These are phyloP conservation scores for Paraglomus occultum DNA, from an alignment of 192 early-diverging fungal species.

Conservation along the genomic window DNA sequence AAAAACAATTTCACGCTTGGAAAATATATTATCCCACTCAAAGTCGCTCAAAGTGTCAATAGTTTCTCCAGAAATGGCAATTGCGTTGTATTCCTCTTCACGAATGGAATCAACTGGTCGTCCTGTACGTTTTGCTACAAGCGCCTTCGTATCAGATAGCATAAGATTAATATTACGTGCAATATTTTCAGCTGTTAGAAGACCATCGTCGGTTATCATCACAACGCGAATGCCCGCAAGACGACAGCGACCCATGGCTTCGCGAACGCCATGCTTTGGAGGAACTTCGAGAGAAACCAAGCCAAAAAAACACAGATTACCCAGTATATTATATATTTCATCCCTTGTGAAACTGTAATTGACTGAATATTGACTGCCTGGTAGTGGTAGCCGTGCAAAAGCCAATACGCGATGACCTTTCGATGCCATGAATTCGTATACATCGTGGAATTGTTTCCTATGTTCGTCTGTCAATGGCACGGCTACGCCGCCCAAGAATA, in stretches of 20 bases:
- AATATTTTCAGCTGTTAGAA: slow-evolving; percentile 94
- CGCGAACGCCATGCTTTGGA: slow-evolving; percentile 97
- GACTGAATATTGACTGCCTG: slow-evolving; percentile 65
- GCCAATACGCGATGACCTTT: slow-evolving; percentile 94
- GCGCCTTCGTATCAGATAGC: slow-evolving; percentile 81
- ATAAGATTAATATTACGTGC: slow-evolving; percentile 96
- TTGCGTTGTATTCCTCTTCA: slow-evolving; percentile 82
- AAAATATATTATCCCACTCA: slow-evolving; percentile 93
- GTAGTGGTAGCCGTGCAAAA: slow-evolving; percentile 79
- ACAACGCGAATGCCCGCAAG: slow-evolving; percentile 93
- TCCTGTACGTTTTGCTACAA: slow-evolving; percentile 68
- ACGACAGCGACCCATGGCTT: slow-evolving; percentile 92
- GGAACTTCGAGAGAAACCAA: slow-evolving; percentile 93
- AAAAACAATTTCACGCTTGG: slow-evolving; percentile 95
- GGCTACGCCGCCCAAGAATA: slow-evolving; percentile 55
- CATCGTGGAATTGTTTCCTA: slow-evolving; percentile 60
- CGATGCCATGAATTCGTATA: slow-evolving; percentile 87
- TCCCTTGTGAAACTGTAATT: slow-evolving; percentile 77
- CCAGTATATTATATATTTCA: slow-evolving; percentile 66
- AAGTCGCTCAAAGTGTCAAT: slow-evolving; percentile 77
- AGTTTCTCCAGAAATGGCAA: slow-evolving; percentile 91
- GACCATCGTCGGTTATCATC: slow-evolving; percentile 99
- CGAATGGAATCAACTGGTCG: slow-evolving; percentile 56
- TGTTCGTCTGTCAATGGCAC: slow-evolving; percentile 70
- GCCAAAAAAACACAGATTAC: slow-evolving; percentile 76